Conservation (phyloP, 208 protist species). For the Trypanosoma caninum region DNA sequence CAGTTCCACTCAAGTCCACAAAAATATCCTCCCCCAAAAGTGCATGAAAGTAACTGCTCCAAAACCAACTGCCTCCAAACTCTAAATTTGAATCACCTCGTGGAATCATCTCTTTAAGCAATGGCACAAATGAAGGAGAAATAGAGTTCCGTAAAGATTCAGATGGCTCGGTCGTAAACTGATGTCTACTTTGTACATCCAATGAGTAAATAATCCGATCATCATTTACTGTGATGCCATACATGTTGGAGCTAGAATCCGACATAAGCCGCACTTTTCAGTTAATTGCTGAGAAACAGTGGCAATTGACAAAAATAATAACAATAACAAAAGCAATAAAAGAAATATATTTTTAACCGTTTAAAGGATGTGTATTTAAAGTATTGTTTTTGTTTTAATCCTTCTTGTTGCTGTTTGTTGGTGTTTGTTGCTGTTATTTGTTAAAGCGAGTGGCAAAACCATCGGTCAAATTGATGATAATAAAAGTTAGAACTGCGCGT, state of each 20-base stretch:
- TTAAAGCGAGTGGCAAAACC: too few relatives aligned
- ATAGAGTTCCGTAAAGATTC: conserved; percentile 34
- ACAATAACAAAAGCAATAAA: too few relatives aligned
- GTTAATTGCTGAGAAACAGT: conserved; percentile 10
- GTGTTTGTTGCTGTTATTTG: too few relatives aligned
- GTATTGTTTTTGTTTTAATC: not conserved
- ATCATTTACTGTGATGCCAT: conserved; percentile 6
- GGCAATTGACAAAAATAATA: conserved; percentile 7
- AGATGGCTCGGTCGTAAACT: conserved; percentile 22
- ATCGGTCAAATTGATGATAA: too few relatives aligned
- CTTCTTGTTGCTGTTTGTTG: too few relatives aligned
- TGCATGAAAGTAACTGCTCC: conserved; percentile 62
- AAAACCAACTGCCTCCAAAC: conserved; percentile 69
- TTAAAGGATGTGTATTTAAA: not conserved
- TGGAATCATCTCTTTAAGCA: conserved; percentile 32
- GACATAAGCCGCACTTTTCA: conserved; percentile 8
- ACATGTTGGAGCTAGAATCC: conserved; percentile 14
- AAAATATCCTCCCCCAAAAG: conserved; percentile 58
- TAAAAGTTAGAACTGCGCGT: not conserved
- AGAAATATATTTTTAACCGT: conserved; percentile 3
- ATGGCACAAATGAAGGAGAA: conserved; percentile 42
- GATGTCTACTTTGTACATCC: conserved; percentile 11
- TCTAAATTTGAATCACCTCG: conserved; percentile 7
- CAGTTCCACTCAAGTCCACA: conserved; percentile 45
- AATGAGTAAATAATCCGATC: not conserved